phyloP scores from a whole-genome alignment of 768 basidiomycete species.

The Termitomyces titanicus region DNA sequence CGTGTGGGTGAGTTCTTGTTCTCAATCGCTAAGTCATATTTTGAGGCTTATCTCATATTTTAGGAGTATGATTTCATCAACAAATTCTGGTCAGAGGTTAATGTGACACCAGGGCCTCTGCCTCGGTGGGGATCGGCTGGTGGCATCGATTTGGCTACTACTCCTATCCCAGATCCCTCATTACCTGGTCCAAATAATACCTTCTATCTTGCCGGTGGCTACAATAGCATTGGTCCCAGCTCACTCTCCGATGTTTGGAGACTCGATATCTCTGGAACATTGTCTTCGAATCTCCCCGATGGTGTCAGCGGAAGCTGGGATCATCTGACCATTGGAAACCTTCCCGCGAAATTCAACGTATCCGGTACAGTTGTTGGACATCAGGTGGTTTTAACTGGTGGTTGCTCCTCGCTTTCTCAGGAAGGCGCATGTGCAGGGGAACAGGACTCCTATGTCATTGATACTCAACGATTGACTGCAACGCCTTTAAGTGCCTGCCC shows the following conservation, averaged over 20 bases:
- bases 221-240: conserved; percentile 38
- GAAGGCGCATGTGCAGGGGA: conserved; percentile 49
- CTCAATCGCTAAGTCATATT: not conserved
- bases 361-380: conserved; percentile 57
- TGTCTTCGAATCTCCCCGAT: conserved; percentile 65
- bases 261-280: conserved; percentile 62
- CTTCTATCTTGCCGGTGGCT: conserved; percentile 73
- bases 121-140: conserved; percentile 71
- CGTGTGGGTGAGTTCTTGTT: conserved; percentile 57
- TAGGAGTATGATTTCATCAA: conserved; percentile 77
- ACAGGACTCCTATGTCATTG: conserved; percentile 55
- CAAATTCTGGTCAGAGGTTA: conserved; percentile 71
- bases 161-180: conserved; percentile 37
- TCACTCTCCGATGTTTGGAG: conserved; percentile 70
- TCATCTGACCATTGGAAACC: conserved; percentile 33
- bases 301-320: conserved; percentile 58
- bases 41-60: not conserved
- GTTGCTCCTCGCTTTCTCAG: conserved; percentile 48
- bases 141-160: conserved; percentile 61
- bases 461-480: conserved; percentile 31
- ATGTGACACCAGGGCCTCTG: conserved; percentile 50
- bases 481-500: conserved; percentile 51
- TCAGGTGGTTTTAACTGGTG: conserved; percentile 54
- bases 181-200: conserved; percentile 63
- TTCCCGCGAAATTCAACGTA: conserved; percentile 42